These are phyloP conservation scores for Amylocystis lapponica DNA, from an alignment of 768 basidiomycete species.

Conservation along the genomic window DNA sequence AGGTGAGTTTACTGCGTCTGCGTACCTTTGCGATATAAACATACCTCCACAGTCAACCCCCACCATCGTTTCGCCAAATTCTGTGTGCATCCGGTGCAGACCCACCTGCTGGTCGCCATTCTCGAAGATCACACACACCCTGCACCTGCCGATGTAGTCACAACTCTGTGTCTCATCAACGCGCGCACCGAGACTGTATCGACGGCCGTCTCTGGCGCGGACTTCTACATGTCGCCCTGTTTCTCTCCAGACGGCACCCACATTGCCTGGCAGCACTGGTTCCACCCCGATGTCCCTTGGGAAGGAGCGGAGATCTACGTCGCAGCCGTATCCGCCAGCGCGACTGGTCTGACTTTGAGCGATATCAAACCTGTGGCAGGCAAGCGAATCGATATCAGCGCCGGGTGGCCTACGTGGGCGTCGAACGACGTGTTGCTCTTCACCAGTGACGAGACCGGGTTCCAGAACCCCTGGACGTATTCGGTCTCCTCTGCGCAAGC, in stretches of 20 bases:
- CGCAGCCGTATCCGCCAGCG: conserved; percentile 36
- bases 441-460: conserved; percentile 57
- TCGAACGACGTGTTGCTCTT: conserved; percentile 49
- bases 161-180: conserved; percentile 53
- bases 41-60: conserved; percentile 32
- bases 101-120: conserved; percentile 52
- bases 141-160: conserved; percentile 46
- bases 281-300: conserved; percentile 71
- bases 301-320: conserved; percentile 53
- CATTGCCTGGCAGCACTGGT: conserved; percentile 64
- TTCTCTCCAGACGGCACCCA: conserved; percentile 56
- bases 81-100: conserved; percentile 45
- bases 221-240: conserved; percentile 62
- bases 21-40: conserved; percentile 5
- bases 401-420: conserved; percentile 53
- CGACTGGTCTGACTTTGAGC: conserved; percentile 19
- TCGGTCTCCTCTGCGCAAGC: conserved; percentile 27
- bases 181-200: conserved; percentile 36
- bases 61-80: conserved; percentile 62
- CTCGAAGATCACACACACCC: conserved; percentile 67
- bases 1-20: conserved; percentile 34
- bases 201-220: conserved; percentile 49
- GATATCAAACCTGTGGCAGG: conserved; percentile 44
- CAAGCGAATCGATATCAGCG: conserved; percentile 38
- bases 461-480: conserved; percentile 58